Conservation (phyloP, 2,329 filamentous ascomycete genomes). For the Blastomyces percursus region DNA sequence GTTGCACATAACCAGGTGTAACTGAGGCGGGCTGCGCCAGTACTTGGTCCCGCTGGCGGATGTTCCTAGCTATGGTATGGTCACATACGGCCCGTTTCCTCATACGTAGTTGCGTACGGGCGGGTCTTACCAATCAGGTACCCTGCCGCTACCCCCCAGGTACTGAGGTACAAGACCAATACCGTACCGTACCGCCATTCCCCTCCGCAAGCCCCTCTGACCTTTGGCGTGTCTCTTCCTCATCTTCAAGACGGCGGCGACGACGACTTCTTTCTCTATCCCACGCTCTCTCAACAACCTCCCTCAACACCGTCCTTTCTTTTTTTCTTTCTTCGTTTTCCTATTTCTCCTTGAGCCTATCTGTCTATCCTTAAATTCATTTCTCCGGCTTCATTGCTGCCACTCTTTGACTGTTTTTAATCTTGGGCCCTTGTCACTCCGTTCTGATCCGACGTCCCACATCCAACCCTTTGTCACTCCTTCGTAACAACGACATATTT, state of each 20-base stretch:
- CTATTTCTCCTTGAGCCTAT: slow-evolving; percentile 15
- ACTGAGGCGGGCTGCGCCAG: background rate
- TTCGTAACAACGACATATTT: slow-evolving; percentile 13
- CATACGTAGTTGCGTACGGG: background rate
- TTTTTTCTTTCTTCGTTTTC: slow-evolving; percentile 15
- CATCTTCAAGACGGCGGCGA: background rate
- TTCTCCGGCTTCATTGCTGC: slow-evolving; percentile 4
- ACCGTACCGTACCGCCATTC: background rate
- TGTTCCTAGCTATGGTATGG: background rate
- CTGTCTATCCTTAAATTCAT: slow-evolving; percentile 10
- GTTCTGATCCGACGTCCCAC: slow-evolving; percentile 11
- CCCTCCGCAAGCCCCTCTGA: background rate
- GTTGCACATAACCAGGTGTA: background rate
- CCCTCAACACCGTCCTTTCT: slow-evolving; percentile 12
- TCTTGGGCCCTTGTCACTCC: slow-evolving; percentile 9
- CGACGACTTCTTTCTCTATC: background rate
- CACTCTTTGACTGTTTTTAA: slow-evolving; percentile 17
- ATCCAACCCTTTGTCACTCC: slow-evolving; percentile 3
- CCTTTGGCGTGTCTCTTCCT: background rate
- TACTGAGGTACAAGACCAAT: background rate
- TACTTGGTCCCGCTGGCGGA: background rate
- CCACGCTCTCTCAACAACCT: background rate
- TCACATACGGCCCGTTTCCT: background rate
- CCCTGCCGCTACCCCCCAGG: background rate
- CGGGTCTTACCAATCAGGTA: background rate